Evolutionary conservation across 768 basidiomycete genomes (phyloP), one percentile per base, ranked within the genome.

Genomic region (Amanita thiersii): DNA sequence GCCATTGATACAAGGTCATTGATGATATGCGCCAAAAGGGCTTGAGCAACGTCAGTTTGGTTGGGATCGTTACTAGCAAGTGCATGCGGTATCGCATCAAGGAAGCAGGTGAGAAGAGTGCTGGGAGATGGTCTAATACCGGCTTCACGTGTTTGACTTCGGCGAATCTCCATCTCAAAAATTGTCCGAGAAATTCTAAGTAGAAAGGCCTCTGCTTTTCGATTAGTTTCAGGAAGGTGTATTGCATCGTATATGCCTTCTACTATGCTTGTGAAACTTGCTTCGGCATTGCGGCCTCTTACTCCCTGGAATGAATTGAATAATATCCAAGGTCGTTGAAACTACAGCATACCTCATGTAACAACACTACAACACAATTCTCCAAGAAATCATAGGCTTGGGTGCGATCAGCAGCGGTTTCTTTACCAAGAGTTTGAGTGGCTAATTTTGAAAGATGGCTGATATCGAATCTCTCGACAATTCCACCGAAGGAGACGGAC

Each of bases 11-110:
- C 71, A 20, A 93, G 69, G 46, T 88, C 80, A 28, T 73, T 63
- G 30, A 92, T 66, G 44, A 94, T 70, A 4, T 66, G 56, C 5
- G 72, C 59, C 32, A 93, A 67, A 10, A 91, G 57, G 11, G 69
- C 64, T 42, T 75, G 73, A 1, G 83, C 79, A 38, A 70, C 77
- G 20, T 63, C 62, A 1, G 73, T 73, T 40, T 89, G 81, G 14
- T 77, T 70, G 10, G 64, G 52, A 44, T 75, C 73, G 21, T 83
- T 76, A 14, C 79, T 73, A 7, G 87, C 77, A 23, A 97, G 62
- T 12, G 80, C 82, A 47, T 83, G 71, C 4, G 87, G 83, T 18
- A 94, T 58, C 5, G 82, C 80, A 37, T 93, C 89, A n/a, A 96
- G 70, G 57, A 78, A 85, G 44, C 79, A 80, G 5, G 74, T 68